Base-by-base conservation (phyloP, 805 yeast genomes). In the Jamesozyma hellenica region DNA sequence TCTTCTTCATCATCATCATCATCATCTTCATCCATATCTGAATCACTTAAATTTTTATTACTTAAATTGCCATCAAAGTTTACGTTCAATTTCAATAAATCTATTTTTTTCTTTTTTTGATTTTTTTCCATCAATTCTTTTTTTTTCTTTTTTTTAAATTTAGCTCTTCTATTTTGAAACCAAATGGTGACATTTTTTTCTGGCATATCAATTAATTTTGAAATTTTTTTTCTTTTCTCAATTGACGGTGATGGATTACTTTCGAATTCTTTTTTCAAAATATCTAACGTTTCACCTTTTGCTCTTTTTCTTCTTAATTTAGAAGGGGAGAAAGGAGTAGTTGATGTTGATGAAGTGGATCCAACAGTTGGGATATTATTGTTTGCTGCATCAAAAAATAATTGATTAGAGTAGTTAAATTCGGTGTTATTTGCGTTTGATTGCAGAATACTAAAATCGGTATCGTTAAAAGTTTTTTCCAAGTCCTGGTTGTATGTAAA, bases 131-230 rank as follows among this genome's bases (percentile, higher is more conserved):
- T 6, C 14, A 27, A 12, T 27, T 27, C 29, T 27, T 27, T 27
- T 27, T 12, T 27, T 27, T 21, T 33, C 21, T 43, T 41, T 59
- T 82, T 82, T 52, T 87, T 69, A 33, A 77, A 70, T 56, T 82
- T 83, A 16, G 92, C 92, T 46, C 96, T 65, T 50, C 88, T 67
- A 56, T 86, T 86, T 59, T 87, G 96, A 53, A 85, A 87, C 96
- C 96, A 87, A 32, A 87, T 87, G 40, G 95, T 70, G 2, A 87
- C 95, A 12, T 88, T 84, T 45, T 92, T 73, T 51, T 87, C 95
- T 12, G 87, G 75, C 83, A 86, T 79, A 15, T 80, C 82, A 1
- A 94, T 82, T 44, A 70, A 70, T 2, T 71, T 75, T 30, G 92
- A 77, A 29, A 87, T 76, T 25, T 68, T 72, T 52, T 79, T 79